Conservation (phyloP, 352 stramenopile species). For the Aphanomyces astaci region DNA sequence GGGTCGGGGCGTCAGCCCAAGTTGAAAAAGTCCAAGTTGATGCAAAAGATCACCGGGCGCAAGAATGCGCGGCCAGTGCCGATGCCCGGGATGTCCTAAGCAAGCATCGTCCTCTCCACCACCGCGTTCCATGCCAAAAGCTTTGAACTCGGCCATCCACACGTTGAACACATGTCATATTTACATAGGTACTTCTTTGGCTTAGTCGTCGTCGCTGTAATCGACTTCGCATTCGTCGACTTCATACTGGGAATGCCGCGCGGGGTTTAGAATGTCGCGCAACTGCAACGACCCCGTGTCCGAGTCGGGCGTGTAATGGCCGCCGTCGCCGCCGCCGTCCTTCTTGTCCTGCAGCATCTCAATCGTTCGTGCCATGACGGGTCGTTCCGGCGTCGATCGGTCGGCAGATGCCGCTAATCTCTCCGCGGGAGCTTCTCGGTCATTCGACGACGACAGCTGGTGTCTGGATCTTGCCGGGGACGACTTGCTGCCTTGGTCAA, state of each 20-base stretch:
- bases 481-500: too few relatives aligned
- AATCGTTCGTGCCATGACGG: background rate
- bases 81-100: background rate
- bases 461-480: too few relatives aligned
- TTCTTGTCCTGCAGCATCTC: background rate
- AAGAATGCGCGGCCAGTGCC: slow-evolving; percentile 19
- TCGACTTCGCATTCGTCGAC: slow-evolving; percentile 8
- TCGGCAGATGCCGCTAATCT: too few relatives aligned
- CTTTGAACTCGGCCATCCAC: too few relatives aligned
- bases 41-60: slow-evolving; percentile 20
- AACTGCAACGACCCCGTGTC: background rate
- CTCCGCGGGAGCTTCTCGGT: background rate
- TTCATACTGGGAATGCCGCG: background rate
- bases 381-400: background rate
- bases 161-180: too few relatives aligned
- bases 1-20: slow-evolving; percentile 10
- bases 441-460: too few relatives aligned
- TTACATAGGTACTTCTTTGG: too few relatives aligned
- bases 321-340: background rate
- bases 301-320: background rate
- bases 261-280: background rate
- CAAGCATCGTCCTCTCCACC: too few relatives aligned
- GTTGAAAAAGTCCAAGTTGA: slow-evolving; percentile 21
- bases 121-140: too few relatives aligned
- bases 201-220: slow-evolving; percentile 4